Conservation (phyloP, 768 basidiomycete species). For the Mycena rebaudengoi region DNA sequence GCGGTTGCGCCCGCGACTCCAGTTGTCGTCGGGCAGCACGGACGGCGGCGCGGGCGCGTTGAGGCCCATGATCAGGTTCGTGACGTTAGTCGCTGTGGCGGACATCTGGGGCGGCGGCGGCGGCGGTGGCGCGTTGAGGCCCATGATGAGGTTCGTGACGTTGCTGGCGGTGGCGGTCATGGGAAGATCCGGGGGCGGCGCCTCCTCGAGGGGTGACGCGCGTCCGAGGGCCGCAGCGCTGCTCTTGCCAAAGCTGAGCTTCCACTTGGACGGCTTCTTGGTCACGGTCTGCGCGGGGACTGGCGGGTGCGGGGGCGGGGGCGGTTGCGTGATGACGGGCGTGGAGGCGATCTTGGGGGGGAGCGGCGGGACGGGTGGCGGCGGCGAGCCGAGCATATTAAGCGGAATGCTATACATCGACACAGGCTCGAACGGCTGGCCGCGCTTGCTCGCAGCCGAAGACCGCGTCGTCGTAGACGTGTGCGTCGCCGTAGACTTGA, state of each 20-base stretch:
- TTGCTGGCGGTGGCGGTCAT: conserved; percentile 81
- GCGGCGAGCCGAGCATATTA: conserved; percentile 38
- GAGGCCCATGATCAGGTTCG: too few relatives aligned
- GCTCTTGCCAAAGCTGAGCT: conserved; percentile 75
- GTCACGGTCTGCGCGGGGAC: conserved; percentile 48
- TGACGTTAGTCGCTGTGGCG: too few relatives aligned
- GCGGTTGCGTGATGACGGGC: conserved; percentile 32
- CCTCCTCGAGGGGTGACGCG: conserved; percentile 51
- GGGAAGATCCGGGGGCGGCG: conserved; percentile 31
- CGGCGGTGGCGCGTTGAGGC: conserved; percentile 58
- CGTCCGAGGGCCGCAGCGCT: conserved; percentile 49
- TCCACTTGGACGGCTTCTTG: conserved; percentile 92
- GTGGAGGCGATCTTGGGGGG: conserved; percentile 37
- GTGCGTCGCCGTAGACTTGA: too few relatives aligned
- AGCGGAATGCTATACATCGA: conserved; percentile 54
- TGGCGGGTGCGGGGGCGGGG: conserved; percentile 31
- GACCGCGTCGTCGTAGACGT: conserved; percentile 40
- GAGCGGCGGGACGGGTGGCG: conserved; percentile 13
- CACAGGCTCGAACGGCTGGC: conserved; percentile 52
- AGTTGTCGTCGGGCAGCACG: too few relatives aligned
- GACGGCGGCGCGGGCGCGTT: too few relatives aligned
- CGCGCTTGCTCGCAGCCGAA: conserved; percentile 34
- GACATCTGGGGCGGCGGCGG: conserved; percentile 34
- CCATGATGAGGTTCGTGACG: conserved; percentile 79
- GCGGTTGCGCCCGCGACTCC: too few relatives aligned